Conservation (phyloP, 805 yeast species). For the Pichia exigua region DNA sequence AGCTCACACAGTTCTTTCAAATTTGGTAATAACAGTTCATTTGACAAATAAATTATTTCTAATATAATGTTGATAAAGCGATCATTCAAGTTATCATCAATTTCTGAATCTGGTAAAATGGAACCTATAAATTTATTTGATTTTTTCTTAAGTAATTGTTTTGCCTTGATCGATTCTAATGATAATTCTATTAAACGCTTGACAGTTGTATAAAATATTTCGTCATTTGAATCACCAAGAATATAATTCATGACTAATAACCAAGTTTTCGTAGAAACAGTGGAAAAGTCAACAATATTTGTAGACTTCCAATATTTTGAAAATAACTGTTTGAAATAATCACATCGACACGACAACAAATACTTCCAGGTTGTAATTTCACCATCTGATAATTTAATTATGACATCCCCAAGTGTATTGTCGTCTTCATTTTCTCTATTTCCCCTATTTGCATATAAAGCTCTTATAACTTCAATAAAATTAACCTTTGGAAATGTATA, state of each 20-base stretch:
- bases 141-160: background rate
- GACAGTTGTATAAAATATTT: slow-evolving; percentile 30
- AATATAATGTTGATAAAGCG: slow-evolving; percentile 47
- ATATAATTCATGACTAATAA: slow-evolving; percentile 43
- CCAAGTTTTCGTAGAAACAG: slow-evolving; percentile 37
- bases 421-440: background rate
- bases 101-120: background rate
- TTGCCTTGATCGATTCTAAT: background rate
- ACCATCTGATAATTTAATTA: slow-evolving; percentile 40
- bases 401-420: slow-evolving; percentile 31
- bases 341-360: slow-evolving; percentile 49
- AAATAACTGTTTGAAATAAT: slow-evolving; percentile 54
- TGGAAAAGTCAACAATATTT: slow-evolving; percentile 27
- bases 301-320: slow-evolving; percentile 43
- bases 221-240: slow-evolving; percentile 43
- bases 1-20: slow-evolving; percentile 57
- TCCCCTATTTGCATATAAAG: background rate
- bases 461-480: background rate
- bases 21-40: slow-evolving; percentile 52
- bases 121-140: background rate
- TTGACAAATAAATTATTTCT: slow-evolving; percentile 53
- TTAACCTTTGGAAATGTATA: slow-evolving; percentile 6
- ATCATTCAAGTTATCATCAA: slow-evolving; percentile 4
- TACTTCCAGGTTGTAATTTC: slow-evolving; percentile 40
- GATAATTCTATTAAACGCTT: background rate